Evolutionary conservation across 305 asterid species (phyloP).

Genomic region (Caryopteris hybrid): DNA sequence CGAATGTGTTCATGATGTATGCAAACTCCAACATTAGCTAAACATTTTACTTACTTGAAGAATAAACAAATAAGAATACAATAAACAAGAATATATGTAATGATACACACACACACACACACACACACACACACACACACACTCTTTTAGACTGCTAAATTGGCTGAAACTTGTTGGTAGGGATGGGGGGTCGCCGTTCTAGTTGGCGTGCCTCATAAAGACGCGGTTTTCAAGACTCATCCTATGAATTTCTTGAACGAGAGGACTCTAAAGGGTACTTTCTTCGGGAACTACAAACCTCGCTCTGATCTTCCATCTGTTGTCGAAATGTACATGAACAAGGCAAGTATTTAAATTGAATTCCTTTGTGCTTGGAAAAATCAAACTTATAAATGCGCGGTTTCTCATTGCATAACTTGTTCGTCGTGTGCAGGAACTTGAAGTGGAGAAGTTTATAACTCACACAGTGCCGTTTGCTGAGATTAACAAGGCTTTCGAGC

Average conservation of each 20-base stretch:
- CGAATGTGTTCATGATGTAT: constrained; percentile 61
- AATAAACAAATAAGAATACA: too few relatives aligned
- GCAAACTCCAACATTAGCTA: not conserved
- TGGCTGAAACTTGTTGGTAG: not conserved
- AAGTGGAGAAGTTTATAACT: constrained; percentile 54
- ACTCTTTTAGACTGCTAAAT: not conserved
- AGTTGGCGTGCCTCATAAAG: constrained; percentile 51
- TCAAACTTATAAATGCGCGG: too few relatives aligned
- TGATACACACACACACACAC: too few relatives aligned
- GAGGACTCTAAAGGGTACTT: constrained; percentile 57
- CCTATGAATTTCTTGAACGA: constrained; percentile 49
- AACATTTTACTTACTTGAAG: too few relatives aligned
- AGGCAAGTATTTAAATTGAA: too few relatives aligned
- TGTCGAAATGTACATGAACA: constrained; percentile 55
- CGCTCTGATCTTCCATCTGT: constrained; percentile 41
- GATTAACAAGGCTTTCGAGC: constrained; percentile 59
- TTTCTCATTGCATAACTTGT: not conserved
- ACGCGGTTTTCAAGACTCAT: constrained; percentile 41
- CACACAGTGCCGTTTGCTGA: constrained; percentile 44
- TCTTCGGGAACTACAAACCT: constrained; percentile 58
- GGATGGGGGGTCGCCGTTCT: constrained; percentile 72
- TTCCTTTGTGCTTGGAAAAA: too few relatives aligned
- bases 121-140: too few relatives aligned
- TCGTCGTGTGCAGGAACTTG: constrained; percentile 31
- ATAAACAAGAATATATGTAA: too few relatives aligned